Conservation (phyloP, 139 green algal species). For the Chlamydomonas schloesseri region DNA sequence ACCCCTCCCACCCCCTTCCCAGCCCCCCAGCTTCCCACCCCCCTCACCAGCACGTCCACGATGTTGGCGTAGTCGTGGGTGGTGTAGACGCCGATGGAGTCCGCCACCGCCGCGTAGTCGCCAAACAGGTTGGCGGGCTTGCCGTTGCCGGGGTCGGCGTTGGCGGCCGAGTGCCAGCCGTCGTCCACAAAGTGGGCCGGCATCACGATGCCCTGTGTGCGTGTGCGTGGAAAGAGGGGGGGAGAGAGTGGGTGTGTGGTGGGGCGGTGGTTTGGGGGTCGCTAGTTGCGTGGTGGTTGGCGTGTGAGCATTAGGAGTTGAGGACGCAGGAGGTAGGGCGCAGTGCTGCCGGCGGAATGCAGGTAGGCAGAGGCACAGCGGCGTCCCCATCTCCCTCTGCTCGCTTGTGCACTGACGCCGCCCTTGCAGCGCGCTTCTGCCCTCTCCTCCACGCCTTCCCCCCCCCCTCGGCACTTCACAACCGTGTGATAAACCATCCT, state of each 20-base stretch:
- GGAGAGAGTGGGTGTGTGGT: neutral
- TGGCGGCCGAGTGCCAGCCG: conserved; percentile 73
- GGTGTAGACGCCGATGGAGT: conserved; percentile 86
- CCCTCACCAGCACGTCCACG: conserved; percentile 91
- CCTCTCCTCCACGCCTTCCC: no score
- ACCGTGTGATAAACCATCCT: no score
- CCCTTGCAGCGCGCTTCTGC: no score
- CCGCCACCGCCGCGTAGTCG: conserved; percentile 96
- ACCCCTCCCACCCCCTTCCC: neutral
- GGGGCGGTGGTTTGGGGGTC: neutral
- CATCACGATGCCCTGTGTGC: conserved; percentile 94
- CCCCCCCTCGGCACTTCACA: no score
- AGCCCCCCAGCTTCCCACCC: neutral
- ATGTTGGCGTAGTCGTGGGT: conserved; percentile 95
- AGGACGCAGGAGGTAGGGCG: no score
- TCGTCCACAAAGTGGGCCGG: conserved; percentile 97
- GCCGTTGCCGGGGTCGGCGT: conserved; percentile 5
- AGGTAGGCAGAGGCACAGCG: no score
- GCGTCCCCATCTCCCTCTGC: no score
- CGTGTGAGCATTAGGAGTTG: no score
- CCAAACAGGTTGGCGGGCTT: conserved; percentile 81
- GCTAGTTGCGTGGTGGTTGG: no score
- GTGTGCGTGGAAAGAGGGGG: neutral
- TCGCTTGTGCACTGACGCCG: no score
- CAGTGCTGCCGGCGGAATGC: no score